Conservation (phyloP, 1,139 yeast species). For the Taphrina flavorubra region DNA sequence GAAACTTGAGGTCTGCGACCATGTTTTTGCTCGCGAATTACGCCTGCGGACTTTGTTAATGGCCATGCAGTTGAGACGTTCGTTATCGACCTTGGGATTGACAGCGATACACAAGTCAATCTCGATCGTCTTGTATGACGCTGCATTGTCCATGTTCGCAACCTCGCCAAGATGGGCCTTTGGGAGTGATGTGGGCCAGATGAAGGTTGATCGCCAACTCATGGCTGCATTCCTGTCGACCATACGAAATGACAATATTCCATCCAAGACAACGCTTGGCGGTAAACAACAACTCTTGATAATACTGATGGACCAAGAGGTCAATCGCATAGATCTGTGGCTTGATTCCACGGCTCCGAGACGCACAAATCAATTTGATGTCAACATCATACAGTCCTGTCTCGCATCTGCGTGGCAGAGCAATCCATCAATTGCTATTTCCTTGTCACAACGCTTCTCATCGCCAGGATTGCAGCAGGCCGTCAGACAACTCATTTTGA, state of each 20-base stretch:
- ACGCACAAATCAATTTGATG: conserved; percentile 47
- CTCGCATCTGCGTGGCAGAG: conserved; percentile 64
- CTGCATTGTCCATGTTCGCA: conserved; percentile 79
- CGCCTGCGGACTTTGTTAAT: conserved; percentile 77
- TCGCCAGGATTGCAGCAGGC: conserved; percentile 53
- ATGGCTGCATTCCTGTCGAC: conserved; percentile 47
- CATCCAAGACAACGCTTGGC: conserved; percentile 33
- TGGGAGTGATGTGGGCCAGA: conserved; percentile 82
- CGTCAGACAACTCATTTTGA: conserved; percentile 58
- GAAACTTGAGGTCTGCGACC: conserved; percentile 58
- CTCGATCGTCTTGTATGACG: conserved; percentile 50
- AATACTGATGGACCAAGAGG: conserved; percentile 76
- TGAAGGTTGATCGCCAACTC: conserved; percentile 63
- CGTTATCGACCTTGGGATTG: conserved; percentile 16
- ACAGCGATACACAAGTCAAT: background rate
- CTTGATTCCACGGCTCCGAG: conserved; percentile 58
- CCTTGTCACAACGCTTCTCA: conserved; percentile 67
- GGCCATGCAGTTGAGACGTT: conserved; percentile 58
- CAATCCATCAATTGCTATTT: conserved; percentile 76
- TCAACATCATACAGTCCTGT: conserved; percentile 45
- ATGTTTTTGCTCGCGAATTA: conserved; percentile 76
- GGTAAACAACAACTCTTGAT: conserved; percentile 60
- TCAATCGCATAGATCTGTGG: conserved; percentile 77
- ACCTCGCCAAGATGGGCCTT: conserved; percentile 72
- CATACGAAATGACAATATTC: background rate